Evolutionary conservation across 2,329 filamentous ascomycete genomes (phyloP), one percentile per base, ranked within the genome.

Genomic region (Emmonsiellopsis sp.): DNA sequence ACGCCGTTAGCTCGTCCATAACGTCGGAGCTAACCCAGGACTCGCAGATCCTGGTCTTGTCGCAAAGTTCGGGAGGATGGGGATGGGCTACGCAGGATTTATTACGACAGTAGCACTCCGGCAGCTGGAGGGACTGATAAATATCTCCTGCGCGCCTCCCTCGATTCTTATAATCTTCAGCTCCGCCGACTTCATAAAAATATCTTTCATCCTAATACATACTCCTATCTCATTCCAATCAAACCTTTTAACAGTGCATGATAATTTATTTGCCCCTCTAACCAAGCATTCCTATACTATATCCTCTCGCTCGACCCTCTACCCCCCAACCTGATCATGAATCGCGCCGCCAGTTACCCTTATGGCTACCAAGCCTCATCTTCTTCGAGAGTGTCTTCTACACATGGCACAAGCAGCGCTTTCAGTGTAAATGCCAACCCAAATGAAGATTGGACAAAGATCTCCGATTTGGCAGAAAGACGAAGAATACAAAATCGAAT

Each of bases 371-470:
- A 52, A 37, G 27, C 49, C 21, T 14, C 50, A 11, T 14, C 42
- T 49, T 59, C 60, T 54, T 77, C 84, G 50, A 82, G 86, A 69
- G 85, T 88, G 66, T 85, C 86, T 63, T 78, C 82, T 42, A 79
- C 75, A 59, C 84, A 89, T 67, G 85, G 85, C 68, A 94, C 88
- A 57, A 95, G 89, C 76, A 95, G 89, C 74, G 92, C 92, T 62
- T 95, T 95, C 77, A 94, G 88, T 74, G 87, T 86, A 64, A 94
- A 89, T 59, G 92, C 91, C 63, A 94, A 95, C 70, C 88, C 92
- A 53, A 91, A 96, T 67, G 92, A 97, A 75, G 92, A 97, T 76
- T 97, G 92, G 92, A 96, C 92, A 68, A 95, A 96, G 82, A 95
- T 97, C 69, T 95, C 92, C 54, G 92, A 97, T 71, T 84, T 97